Conservation (phyloP, 192 early-diverging fungal genomes). For the Podila verticillata region DNA sequence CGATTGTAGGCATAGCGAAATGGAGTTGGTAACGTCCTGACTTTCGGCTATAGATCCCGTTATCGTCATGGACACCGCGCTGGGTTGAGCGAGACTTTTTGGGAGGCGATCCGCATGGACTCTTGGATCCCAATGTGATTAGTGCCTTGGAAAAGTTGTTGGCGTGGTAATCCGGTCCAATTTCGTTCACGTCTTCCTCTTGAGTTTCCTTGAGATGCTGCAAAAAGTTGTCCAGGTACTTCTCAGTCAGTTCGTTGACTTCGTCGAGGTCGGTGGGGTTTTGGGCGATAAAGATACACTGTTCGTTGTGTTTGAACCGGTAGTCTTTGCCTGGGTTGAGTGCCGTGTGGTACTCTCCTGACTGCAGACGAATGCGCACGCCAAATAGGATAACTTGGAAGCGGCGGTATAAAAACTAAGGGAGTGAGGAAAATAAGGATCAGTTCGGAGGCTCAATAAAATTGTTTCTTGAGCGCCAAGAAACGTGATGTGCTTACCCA, state of each 20-base stretch:
- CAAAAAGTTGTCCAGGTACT: conserved; percentile 31
- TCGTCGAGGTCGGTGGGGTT: conserved; percentile 59
- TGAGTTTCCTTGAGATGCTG: conserved; percentile 26
- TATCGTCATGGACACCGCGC: not conserved
- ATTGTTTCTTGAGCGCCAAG: not conserved
- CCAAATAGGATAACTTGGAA: conserved; percentile 63
- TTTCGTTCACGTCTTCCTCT: conserved; percentile 12
- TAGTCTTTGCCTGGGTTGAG: conserved; percentile 73
- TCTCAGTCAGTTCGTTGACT: conserved; percentile 46
- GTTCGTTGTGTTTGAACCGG: conserved; percentile 56
- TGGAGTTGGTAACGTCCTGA: conserved; percentile 23
- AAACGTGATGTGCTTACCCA: conserved; percentile 40
- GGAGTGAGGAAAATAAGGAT: not conserved
- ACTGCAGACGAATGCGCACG: conserved; percentile 34
- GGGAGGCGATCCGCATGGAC: not conserved
- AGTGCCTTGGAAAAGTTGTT: conserved; percentile 38
- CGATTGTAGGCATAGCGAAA: conserved; percentile 23
- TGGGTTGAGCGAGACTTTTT: conserved; percentile 16
- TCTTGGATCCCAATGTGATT: conserved; percentile 14
- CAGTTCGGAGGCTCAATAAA: not conserved
- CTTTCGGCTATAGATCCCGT: conserved; percentile 13
- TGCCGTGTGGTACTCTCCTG: conserved; percentile 56
- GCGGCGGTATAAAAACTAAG: conserved; percentile 56
- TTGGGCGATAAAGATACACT: conserved; percentile 68
- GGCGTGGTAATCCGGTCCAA: conserved; percentile 42